Base-by-base conservation (phyloP, 1,139 yeast genomes). In the Suhomyces yuchorum region DNA sequence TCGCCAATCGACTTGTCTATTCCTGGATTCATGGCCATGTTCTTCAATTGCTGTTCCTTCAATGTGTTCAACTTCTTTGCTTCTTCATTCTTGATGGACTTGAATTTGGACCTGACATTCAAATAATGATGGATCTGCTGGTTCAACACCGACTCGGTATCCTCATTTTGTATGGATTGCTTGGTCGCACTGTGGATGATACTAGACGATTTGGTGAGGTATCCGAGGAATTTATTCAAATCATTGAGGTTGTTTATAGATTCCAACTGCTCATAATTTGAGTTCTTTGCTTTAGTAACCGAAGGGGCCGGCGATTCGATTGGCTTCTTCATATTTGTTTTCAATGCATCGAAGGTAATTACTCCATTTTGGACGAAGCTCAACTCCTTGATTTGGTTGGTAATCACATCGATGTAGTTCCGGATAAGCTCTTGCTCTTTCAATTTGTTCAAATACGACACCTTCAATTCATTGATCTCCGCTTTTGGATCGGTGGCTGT, bases 281-380 rank as follows among this genome's bases (percentile, higher is more conserved):
- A 37, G 15, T 24, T 46, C 17, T 18, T 38, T 4, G 37, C 14
- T 15, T 32, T 30, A 11, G 56, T 45, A 30, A 55, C n/a, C 17
- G 37, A 22, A 8, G 35, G 37, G 30, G 39, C 20, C 15, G 43
- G 38, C n/a, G 35, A 43, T 4, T 34, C 45, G 30, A 40, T n/a
- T 42, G 47, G 43, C 37, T 54, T 39, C 38, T 33, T 43, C 43
- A 44, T 42, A 17, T 33, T 50, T 26, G 48, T 43, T 32, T 51
- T 69, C 42, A 75, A 62, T 1, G 79, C 78, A 57, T 75, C 79
- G 49, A 71, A 66, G 1, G 79, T 71, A 45, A 75, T 74, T 36
- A 73, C 77, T 5, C 80, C 80, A 54, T 70, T 75, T 53, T 74
- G 77, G 4, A 75, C 78, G 56, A 75, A 75, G 40, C 66, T 67